Evolutionary conservation across 75 land plant species (phyloP).

Genomic region (Sequoiadendron giganteum): DNA sequence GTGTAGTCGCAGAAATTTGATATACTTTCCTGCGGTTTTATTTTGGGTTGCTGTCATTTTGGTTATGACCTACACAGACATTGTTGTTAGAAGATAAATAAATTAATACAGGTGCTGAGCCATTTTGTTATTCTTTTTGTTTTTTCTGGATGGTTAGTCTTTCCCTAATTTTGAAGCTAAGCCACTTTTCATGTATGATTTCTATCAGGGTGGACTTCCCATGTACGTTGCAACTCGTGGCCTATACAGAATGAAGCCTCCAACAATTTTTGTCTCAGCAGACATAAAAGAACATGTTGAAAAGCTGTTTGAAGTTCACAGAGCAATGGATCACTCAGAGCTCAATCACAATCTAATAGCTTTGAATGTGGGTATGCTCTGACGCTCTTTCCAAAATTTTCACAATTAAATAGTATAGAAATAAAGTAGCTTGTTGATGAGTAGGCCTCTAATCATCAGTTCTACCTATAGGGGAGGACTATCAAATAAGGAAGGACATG

Average conservation of each 20-base stretch:
- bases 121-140: background rate
- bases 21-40: background rate
- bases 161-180: background rate
- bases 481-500: slow-evolving; percentile 62
- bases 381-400: background rate
- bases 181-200: background rate
- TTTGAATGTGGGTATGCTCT: slow-evolving; percentile 78
- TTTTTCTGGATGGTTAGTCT: background rate
- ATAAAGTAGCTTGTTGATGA: background rate
- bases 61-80: background rate
- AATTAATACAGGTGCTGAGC: background rate
- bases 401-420: background rate
- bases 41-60: background rate
- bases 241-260: slow-evolving; percentile 86
- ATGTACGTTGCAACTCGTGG: slow-evolving; percentile 98
- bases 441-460: slow-evolving; percentile 2
- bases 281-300: slow-evolving; percentile 68
- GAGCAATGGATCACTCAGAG: slow-evolving; percentile 82
- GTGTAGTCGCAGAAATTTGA: no score
- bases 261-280: slow-evolving; percentile 75
- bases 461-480: slow-evolving; percentile 71
- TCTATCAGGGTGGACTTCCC: slow-evolving; percentile 80
- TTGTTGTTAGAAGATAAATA: background rate
- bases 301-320: slow-evolving; percentile 78
- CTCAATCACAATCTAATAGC: slow-evolving; percentile 70